A percentile compares a stretch with the other conserved stretches of the same genome.
Conservation (phyloP, 306 rosid species). For the Ochetophila trinervis region DNA sequence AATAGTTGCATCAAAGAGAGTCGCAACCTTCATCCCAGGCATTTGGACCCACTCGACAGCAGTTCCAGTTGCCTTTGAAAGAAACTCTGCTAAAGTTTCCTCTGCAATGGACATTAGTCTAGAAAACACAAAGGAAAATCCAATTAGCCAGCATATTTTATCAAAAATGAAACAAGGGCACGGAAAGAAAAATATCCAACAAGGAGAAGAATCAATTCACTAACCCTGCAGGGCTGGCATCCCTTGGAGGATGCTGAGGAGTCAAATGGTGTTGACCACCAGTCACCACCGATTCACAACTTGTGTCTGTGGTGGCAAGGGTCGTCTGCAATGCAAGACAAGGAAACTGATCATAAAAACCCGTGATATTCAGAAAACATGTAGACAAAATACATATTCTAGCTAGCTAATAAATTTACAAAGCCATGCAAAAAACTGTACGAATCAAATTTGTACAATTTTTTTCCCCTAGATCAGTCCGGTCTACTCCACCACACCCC, state of each 20-base stretch:
- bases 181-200: constrained; percentile 16
- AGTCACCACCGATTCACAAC: constrained; percentile 96
- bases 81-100: constrained; percentile 99
- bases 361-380: background rate
- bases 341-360: constrained; percentile 2
- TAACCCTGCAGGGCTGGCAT: constrained; percentile 99
- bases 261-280: constrained; percentile 88
- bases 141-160: constrained; percentile 22
- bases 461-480: no score
- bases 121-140: constrained; percentile 28
- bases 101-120: constrained; percentile 99
- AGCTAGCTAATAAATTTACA: no score
- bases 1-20: constrained; percentile 7
- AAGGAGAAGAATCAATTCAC: constrained; percentile 22
- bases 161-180: constrained; percentile 7
- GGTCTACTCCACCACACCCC: no score
- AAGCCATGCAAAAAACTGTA: no score
- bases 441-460: no score
- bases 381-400: no score
- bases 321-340: constrained; percentile 43
- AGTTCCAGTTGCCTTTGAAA: constrained; percentile 99
- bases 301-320: constrained; percentile 84
- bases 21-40: constrained; percentile 99
- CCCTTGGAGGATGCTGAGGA: constrained; percentile 98
- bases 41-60: constrained; percentile 99